Evolutionary conservation across 495 filamentous ascomycete species (phyloP), one percentile per base, ranked within the genome.

Genomic region (Hyaloscypha bicolor): DNA sequence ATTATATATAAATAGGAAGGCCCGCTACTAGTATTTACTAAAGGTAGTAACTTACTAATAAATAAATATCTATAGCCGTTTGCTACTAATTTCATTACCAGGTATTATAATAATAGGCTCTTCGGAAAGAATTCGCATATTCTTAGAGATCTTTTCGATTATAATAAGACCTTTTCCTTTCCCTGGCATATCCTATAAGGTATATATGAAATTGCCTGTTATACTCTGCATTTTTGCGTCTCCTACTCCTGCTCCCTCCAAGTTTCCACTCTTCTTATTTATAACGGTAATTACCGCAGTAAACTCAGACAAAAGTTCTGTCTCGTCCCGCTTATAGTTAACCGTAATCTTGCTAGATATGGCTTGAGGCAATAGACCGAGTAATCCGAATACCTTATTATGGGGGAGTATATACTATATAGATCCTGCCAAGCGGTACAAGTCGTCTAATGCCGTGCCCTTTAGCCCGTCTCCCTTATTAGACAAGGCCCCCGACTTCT

Each of bases 81-180:
- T 8, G 56, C 55, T 73, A 25, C 25, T 25, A 25, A 25, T 2
- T 25, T 25, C 25, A 25, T 2, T 25, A 25, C n/a, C n/a, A n/a
- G n/a, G n/a, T n/a, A 25, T 2, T 25, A 25, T 25, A 25, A 25
- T 25, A 19, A 48, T 11, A 8, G 14, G 9, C 58, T 39, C 22
- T 61, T 79, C 76, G 21, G 69, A 73, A 30, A 76, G 68, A 60
- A 79, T 77, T 39, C 76, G 70, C 21, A 71, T 76, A 57, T 74
- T 73, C 63, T 71, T 76, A 60, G 64, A 37, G 62, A 79, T 79
- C 37, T 72, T 69, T 37, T 60, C 14, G 8, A 52, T 75, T 32
- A 76, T 70, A 56, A 79, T 64, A 51, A 79, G 72, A 22, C 77
- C 76, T 68, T 74, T 72, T 2, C 77, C 77, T 69, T 71, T 75